Evolutionary conservation across 176 grass and related monocot species (phyloP).

Genomic region (Carex myosuroides): DNA sequence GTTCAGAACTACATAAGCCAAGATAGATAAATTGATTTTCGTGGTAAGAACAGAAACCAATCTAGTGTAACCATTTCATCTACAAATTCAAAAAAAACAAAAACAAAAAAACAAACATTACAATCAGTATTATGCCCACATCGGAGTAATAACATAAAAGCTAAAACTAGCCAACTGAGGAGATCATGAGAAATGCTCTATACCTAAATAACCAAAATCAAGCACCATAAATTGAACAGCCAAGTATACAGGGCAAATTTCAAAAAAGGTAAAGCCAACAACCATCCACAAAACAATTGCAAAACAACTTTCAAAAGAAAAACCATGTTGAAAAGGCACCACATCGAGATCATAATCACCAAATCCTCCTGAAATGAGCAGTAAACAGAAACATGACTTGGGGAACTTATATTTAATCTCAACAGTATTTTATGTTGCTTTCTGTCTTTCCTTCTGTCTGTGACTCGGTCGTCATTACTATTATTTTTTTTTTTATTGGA

Average conservation of each 20-base stretch:
- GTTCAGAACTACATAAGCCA: not conserved
- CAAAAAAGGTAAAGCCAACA: not conserved
- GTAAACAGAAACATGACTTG: not conserved
- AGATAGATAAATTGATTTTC: not conserved
- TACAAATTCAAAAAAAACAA: not conserved
- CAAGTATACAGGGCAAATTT: not conserved
- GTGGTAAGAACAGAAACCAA: not conserved
- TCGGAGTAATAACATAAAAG: not conserved
- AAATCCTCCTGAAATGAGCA: slow-evolving; percentile 6
- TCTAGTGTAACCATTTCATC: not conserved
- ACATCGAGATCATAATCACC: not conserved
- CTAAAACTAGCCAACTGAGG: not conserved
- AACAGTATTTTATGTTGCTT: not conserved
- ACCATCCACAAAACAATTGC: not conserved
- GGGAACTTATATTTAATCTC: not conserved
- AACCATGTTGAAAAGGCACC: not conserved
- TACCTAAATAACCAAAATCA: not conserved
- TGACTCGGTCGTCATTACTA: not conserved
- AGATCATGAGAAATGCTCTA: slow-evolving; percentile 3
- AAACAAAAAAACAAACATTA: not conserved
- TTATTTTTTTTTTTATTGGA: not conserved
- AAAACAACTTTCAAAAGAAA: not conserved
- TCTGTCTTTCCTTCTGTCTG: not conserved
- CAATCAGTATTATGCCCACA: not conserved
- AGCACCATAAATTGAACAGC: not conserved